Evolutionary conservation across 208 protist genomes (phyloP).

Genomic region (Crithidia acanthocephali): DNA sequence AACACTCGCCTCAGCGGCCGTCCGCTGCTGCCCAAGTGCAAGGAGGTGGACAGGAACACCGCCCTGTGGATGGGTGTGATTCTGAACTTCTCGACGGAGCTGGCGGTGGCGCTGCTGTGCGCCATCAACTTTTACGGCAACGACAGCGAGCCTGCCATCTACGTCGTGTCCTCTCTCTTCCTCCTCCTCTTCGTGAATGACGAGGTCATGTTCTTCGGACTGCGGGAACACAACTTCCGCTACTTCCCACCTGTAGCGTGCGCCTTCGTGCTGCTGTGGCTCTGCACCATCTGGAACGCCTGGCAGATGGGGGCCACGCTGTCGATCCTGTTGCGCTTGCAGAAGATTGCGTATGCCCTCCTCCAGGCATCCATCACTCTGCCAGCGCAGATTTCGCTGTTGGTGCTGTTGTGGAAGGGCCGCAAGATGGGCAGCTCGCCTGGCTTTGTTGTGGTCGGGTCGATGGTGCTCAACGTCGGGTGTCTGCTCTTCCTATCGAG

Average conservation of each 20-base stretch:
- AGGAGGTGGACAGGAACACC: slow-evolving; percentile 36
- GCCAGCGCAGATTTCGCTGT: slow-evolving; percentile 22
- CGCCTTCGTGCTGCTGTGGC: slow-evolving; percentile 49
- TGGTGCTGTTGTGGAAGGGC: slow-evolving; percentile 35
- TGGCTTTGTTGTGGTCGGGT: slow-evolving; percentile 41
- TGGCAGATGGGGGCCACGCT: slow-evolving; percentile 31
- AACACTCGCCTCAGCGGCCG: slow-evolving; percentile 61
- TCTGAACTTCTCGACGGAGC: slow-evolving; percentile 59
- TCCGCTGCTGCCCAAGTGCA: slow-evolving; percentile 54
- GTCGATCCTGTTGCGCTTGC: slow-evolving; percentile 18
- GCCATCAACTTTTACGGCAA: slow-evolving; percentile 67
- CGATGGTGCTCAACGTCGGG: slow-evolving; percentile 46
- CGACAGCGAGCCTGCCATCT: slow-evolving; percentile 66
- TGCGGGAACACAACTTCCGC: slow-evolving; percentile 53
- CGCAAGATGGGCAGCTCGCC: slow-evolving; percentile 47
- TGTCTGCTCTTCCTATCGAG: slow-evolving; percentile 51
- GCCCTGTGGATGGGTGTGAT: slow-evolving; percentile 46
- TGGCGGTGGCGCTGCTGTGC: slow-evolving; percentile 52
- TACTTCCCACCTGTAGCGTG: slow-evolving; percentile 70
- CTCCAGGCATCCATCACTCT: slow-evolving; percentile 27
- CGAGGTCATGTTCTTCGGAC: slow-evolving; percentile 49
- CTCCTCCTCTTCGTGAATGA: slow-evolving; percentile 83
- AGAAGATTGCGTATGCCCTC: slow-evolving; percentile 3
- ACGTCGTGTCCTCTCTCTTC: slow-evolving; percentile 59
- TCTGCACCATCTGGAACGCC: slow-evolving; percentile 49